Evolutionary conservation across 441 rosid genomes (phyloP), one percentile per base, ranked within the genome.

Genomic region (Sinapis alba): DNA sequence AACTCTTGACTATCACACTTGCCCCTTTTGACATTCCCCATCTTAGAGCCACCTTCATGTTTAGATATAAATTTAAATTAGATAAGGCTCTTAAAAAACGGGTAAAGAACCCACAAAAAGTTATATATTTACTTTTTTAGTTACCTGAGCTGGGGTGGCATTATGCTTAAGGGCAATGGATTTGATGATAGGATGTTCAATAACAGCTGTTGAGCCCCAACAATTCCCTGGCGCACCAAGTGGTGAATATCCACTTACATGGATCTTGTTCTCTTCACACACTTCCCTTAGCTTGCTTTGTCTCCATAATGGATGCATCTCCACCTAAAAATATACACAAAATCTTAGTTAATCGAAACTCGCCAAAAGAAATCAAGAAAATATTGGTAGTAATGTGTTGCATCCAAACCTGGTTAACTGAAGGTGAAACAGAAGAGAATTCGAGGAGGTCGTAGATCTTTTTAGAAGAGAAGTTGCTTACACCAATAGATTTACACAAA

Each of bases 291-390:
- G 86, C 81, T 81, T 88, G 58, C 73, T 78, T 82, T 91, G 97
- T 79, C 90, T 89, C 98, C 98, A 91, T 85, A 84, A 82, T 8
- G 97, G 97, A 83, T 94, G 98, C 98, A 91, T 94, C 83, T 91
- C 98, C 82, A 91, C 97, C 98, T 93, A 63, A 13, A 21, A 5
- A 36, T 45, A 54, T 15, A 30, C 19, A 19, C 13, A 57, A 19
- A 16, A 20, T 21, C 9, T 73, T 57, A 65, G 76, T 62, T 53
- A 51, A 65, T 72, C 30, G 13, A 75, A 21, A 30, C 2, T 26
- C 6, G 3, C 4, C 16, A 4, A 34, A 36, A 6, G 54, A 15
- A 62, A 75, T 15, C 65, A 62, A 69, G 15, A 62, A 36, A 11
- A 62, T 38, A 5, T 69, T 69, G 74, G 23, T 20, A 8, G 20